Evolutionary conservation across 176 grass and related monocot genomes (phyloP).

Genomic region (Musa beccarii): DNA sequence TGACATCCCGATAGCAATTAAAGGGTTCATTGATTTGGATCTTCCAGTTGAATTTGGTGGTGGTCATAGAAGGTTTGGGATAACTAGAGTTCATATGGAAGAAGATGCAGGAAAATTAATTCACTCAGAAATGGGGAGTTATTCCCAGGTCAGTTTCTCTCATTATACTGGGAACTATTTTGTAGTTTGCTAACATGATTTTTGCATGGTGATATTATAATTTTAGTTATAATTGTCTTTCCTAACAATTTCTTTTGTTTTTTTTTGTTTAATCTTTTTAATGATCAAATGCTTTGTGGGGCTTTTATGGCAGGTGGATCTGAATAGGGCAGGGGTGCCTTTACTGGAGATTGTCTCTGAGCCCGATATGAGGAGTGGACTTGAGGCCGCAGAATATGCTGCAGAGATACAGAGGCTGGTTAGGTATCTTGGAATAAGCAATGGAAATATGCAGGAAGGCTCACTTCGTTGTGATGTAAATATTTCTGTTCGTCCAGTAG

Average conservation of each 20-base stretch:
- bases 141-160: conserved; percentile 54
- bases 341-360: conserved; percentile 90
- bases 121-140: conserved; percentile 69
- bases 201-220: not conserved
- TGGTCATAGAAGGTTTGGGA: conserved; percentile 71
- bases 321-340: conserved; percentile 89
- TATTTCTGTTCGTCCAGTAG: conserved; percentile 63
- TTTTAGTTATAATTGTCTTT: conserved; percentile 6
- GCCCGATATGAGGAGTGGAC: conserved; percentile 71
- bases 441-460: conserved; percentile 97
- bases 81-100: conserved; percentile 96
- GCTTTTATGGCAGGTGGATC: conserved; percentile 48
- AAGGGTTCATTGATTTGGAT: conserved; percentile 74
- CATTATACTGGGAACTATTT: not conserved
- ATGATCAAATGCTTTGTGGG: not conserved
- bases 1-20: conserved; percentile 72
- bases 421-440: conserved; percentile 82
- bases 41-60: conserved; percentile 83
- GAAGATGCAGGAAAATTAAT: conserved; percentile 94
- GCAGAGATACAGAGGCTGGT: conserved; percentile 77
- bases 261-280: not conserved
- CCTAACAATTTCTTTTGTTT: not conserved
- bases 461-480: conserved; percentile 98
- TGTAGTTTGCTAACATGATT: not conserved
- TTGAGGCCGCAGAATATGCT: conserved; percentile 80